A percentile compares a stretch with the other conserved stretches of the same genome.
Evolutionary conservation across 371 early-diverging fungal genomes (phyloP).

Genomic region (Syncephalastrum racemosum): DNA sequence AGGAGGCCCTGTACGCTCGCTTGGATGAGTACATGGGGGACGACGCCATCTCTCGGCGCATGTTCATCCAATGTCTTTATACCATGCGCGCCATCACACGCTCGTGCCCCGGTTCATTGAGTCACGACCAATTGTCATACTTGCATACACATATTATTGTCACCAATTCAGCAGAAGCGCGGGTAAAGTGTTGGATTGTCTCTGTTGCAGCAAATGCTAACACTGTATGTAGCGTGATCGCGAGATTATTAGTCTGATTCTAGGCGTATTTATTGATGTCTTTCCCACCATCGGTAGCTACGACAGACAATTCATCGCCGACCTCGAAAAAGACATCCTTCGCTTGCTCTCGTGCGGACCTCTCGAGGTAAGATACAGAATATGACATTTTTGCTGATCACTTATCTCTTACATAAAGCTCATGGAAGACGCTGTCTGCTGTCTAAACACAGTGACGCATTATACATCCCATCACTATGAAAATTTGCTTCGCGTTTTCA

Average conservation of each 20-base stretch:
- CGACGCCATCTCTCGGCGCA: conserved; percentile 36
- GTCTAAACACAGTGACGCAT: conserved; percentile 69
- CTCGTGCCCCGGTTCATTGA: conserved; percentile 40
- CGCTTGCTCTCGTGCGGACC: conserved; percentile 37
- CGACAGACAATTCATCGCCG: no score
- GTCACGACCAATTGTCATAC: conserved; percentile 43
- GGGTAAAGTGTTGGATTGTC: no score
- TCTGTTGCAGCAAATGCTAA: no score
- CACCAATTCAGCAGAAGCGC: conserved; percentile 24
- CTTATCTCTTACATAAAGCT: conserved; percentile 32
- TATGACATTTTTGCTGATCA: background rate
- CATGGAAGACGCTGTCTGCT: conserved; percentile 68
- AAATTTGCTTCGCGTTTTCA: conserved; percentile 67
- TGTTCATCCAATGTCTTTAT: conserved; percentile 38
- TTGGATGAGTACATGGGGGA: conserved; percentile 21
- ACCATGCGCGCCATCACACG: conserved; percentile 46
- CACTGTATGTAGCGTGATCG: no score
- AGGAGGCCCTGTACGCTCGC: conserved; percentile 43
- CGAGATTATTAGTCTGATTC: no score
- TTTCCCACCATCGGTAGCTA: no score
- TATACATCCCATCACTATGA: conserved; percentile 62
- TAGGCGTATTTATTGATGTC: no score
- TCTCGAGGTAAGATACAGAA: conserved; percentile 35
- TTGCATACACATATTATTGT: conserved; percentile 52
- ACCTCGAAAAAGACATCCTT: no score